phyloP scores from a whole-genome alignment of 495 filamentous ascomycete species.

The Eremomyces bilateralis region DNA sequence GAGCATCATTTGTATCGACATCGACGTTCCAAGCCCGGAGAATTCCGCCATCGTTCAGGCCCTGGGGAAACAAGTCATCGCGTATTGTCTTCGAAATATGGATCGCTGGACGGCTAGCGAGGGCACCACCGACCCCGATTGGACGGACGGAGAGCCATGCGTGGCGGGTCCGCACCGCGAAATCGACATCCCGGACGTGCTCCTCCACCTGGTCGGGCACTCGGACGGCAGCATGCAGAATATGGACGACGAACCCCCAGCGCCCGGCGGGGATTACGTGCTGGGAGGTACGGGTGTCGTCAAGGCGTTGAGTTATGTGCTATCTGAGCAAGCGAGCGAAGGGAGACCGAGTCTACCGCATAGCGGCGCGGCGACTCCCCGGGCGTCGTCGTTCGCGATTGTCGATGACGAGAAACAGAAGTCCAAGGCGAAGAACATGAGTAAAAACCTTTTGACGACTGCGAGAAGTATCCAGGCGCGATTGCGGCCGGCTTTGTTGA shows the following conservation, averaged over 20 bases:
- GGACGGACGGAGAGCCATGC: constrained; percentile 17
- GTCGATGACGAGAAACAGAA: constrained; percentile 23
- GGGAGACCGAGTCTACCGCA: constrained; percentile 22
- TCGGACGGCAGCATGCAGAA: constrained; percentile 27
- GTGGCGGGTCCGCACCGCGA: constrained; percentile 19
- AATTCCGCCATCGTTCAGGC: constrained; percentile 80
- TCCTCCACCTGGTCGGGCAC: constrained; percentile 41
- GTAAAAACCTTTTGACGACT: constrained; percentile 62
- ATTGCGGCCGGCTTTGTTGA: constrained; percentile 65
- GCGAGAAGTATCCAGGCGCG: constrained; percentile 71
- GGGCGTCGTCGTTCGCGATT: constrained; percentile 16
- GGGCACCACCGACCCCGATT: constrained; percentile 16
- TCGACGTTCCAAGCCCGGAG: constrained; percentile 60
- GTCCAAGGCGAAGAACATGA: constrained; percentile 74
- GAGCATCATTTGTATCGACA: constrained; percentile 72
- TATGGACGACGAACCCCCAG: constrained; percentile 45
- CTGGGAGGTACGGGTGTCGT: constrained; percentile 91
- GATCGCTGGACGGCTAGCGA: constrained; percentile 34
- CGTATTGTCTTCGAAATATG: constrained; percentile 81
- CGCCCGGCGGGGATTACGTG: constrained; percentile 83
- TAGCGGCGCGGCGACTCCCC: constrained; percentile 33
- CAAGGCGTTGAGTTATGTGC: constrained; percentile 69
- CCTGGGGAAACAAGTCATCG: constrained; percentile 77
- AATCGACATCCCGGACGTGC: constrained; percentile 36
- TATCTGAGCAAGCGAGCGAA: constrained; percentile 40